phyloP scores from a whole-genome alignment of 176 grass and related monocot genomes.

The Carex myosuroides region DNA sequence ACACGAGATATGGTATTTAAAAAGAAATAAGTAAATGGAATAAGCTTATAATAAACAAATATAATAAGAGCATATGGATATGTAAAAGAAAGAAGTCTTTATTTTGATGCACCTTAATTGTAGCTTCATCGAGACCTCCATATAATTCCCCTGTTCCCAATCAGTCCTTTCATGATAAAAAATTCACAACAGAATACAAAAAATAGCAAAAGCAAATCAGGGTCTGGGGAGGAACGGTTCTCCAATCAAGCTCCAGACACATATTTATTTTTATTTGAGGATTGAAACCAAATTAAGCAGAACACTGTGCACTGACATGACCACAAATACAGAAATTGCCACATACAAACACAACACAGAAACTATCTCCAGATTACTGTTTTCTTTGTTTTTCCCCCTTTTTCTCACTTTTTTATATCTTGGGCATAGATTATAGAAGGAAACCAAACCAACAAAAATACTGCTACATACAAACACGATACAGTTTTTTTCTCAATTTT shows the following conservation, averaged over 20 bases:
- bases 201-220: neutral
- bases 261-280: no score
- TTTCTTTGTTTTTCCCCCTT: neutral
- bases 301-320: neutral
- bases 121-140: neutral
- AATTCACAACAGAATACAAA: neutral
- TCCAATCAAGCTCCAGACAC: no score
- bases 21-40: no score
- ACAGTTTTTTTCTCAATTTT: no score
- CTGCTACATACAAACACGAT: neutral
- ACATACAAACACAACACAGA: neutral
- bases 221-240: neutral
- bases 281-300: neutral
- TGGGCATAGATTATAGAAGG: neutral
- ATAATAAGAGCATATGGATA: neutral
- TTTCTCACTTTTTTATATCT: neutral
- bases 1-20: neutral
- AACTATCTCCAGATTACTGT: neutral
- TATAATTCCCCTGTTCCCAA: neutral
- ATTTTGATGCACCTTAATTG: neutral
- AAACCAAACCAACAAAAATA: neutral
- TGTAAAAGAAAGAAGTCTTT: neutral
- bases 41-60: no score
- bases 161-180: neutral
- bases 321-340: neutral